Conservation (phyloP, 78 protist species). For the Dictyostelium intermedium region DNA sequence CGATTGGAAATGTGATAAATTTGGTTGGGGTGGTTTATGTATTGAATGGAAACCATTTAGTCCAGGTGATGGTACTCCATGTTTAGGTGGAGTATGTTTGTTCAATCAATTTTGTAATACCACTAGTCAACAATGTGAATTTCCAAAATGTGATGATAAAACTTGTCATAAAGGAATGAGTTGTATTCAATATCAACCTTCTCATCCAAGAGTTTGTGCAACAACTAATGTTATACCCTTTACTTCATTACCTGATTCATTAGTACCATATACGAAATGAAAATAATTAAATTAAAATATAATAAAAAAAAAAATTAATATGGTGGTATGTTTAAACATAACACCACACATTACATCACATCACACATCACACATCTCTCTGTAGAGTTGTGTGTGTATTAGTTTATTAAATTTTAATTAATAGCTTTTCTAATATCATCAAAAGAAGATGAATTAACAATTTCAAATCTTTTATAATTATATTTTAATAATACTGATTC, state of each 20-base stretch:
- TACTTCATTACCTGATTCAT: neutral
- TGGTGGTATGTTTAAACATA: no score
- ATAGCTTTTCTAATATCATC: neutral
- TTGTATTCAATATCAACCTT: slow-evolving; percentile 39
- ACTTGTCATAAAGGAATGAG: neutral
- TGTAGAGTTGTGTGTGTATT: no score
- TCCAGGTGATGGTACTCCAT: neutral
- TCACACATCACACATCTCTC: no score
- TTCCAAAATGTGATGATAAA: neutral
- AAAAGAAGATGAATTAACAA: neutral
- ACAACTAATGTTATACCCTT: neutral
- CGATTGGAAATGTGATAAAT: slow-evolving; percentile 34
- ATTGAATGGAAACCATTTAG: slow-evolving; percentile 21
- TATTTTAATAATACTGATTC: neutral
- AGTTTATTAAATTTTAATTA: no score
- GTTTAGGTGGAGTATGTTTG: slow-evolving; percentile 23
- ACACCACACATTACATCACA: no score
- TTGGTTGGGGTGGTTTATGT: slow-evolving; percentile 71
- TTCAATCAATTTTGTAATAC: slow-evolving; percentile 27
- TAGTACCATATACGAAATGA: neutral
- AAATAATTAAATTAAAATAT: no score
- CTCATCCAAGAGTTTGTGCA: slow-evolving; percentile 62
- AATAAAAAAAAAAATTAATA: no score
- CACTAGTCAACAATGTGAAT: slow-evolving; percentile 15
- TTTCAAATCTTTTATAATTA: neutral